Evolutionary conservation across 768 basidiomycete genomes (phyloP).

Genomic region (Mrakia hoshinonis): DNA sequence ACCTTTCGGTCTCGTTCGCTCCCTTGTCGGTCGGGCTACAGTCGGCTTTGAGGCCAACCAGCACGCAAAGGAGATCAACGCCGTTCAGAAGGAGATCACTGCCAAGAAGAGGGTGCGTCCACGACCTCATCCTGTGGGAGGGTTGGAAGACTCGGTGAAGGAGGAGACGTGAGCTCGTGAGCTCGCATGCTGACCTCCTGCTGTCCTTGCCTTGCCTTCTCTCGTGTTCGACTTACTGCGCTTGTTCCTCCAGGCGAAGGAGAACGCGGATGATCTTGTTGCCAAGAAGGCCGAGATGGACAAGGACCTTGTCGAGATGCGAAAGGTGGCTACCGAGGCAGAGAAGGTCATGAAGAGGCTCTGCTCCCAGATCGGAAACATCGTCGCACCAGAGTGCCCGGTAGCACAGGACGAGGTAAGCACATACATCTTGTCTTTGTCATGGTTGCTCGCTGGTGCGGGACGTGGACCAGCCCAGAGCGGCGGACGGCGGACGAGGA

Average conservation of each 20-base stretch:
- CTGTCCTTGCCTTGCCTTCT: neutral
- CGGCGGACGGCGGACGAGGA: neutral
- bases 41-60: slow-evolving; percentile 79
- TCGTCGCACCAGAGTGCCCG: slow-evolving; percentile 78
- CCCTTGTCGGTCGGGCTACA: slow-evolving; percentile 39
- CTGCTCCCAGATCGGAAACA: slow-evolving; percentile 68
- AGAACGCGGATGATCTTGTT: slow-evolving; percentile 79
- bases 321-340: slow-evolving; percentile 65
- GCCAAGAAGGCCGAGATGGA: slow-evolving; percentile 77
- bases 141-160: neutral
- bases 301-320: slow-evolving; percentile 63
- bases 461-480: neutral
- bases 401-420: slow-evolving; percentile 79
- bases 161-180: no score
- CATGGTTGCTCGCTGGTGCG: neutral
- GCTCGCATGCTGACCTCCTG: neutral
- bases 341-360: slow-evolving; percentile 60
- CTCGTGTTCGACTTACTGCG: neutral
- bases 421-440: neutral
- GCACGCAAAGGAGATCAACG: slow-evolving; percentile 72
- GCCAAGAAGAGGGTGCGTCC: slow-evolving; percentile 74
- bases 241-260: slow-evolving; percentile 61
- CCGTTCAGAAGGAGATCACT: slow-evolving; percentile 87
- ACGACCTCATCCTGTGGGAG: neutral
- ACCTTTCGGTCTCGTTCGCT: slow-evolving; percentile 2